Base-by-base conservation (phyloP, 2,329 filamentous ascomycete species). In the Fusarium sp. region DNA sequence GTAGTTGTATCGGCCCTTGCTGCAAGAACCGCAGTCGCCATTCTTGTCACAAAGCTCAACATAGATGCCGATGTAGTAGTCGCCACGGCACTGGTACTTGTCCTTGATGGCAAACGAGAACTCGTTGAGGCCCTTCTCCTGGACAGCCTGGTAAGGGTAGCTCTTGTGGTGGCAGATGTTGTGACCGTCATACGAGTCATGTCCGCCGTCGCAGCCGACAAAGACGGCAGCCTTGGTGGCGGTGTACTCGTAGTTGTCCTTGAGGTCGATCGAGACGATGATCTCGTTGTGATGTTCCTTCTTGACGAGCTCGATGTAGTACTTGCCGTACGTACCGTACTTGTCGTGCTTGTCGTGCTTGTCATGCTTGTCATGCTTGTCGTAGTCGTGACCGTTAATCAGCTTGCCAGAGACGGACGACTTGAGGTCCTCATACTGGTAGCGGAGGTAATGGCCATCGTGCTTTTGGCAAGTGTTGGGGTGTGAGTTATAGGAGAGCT, bases 21-120 rank as follows among this genome's bases (percentile, higher is more conserved):
- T 70, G 70, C 68, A 73, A 16, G 20, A 60, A 37, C 65, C 31
- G 62, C 68, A 73, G 22, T 59, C 31, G 62, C 63, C 50, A 13
- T 68, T 65, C 39, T 65, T 68, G 22, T 74, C 64, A 65, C 78
- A 79, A 41, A 78, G 63, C 50, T 78, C 73, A 60, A 79, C 76
- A 48, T 61, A 71, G 35, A 80, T 73, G 69, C 65, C 77, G 59
- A 79, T 59, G 56, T 60, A 75, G 74, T 78, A 79, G 27, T 76
- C 69, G 43, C 69, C 70, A 7, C 48, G 18, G 71, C 77, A 79
- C 69, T 72, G 39, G 73, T 74, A 76, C 39, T 73, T 66, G 65
- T 79, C 75, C 11, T 67, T 37, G 57, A 80, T 65, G 59, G 68
- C 65, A 37, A 77, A 64, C 22, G 65, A 61, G 61, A 74, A 72